A percentile compares a stretch with the other conserved stretches of the same genome.
These are phyloP conservation scores for Helianthus annuus DNA, from an alignment of 129 eudicot species.

Conservation along the genomic window DNA sequence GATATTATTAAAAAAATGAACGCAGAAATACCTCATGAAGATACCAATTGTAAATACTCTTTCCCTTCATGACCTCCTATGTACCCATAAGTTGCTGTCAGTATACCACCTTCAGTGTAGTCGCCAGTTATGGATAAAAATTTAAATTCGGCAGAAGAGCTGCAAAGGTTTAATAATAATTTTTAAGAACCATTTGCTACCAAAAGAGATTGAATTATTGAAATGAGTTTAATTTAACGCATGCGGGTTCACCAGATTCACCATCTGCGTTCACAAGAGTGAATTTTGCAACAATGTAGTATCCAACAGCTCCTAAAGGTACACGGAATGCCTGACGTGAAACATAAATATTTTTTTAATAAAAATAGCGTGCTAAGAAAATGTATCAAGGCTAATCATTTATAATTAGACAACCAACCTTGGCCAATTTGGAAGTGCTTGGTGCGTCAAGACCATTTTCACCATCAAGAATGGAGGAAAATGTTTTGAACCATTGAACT, in stretches of 20 bases:
- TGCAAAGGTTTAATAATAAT: constrained; percentile 38
- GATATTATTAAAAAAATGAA: no score
- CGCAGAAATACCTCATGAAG: constrained; percentile 78
- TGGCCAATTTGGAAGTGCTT: constrained; percentile 92
- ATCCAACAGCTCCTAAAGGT: constrained; percentile 93
- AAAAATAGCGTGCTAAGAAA: constrained; percentile 6
- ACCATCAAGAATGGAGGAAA: constrained; percentile 53
- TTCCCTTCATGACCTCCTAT: constrained; percentile 99
- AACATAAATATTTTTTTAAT: constrained; percentile 8
- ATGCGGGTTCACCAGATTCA: constrained; percentile 90
- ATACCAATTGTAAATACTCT: constrained; percentile 89
- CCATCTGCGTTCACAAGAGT: constrained; percentile 96
- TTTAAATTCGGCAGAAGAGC: constrained; percentile 96
- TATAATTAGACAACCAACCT: constrained; percentile 47
- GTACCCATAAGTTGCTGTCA: constrained; percentile 97
- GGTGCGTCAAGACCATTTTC: constrained; percentile 67
- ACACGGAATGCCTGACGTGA: constrained; percentile 77
- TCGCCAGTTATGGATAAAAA: constrained; percentile 96
- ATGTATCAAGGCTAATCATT: constrained; percentile 6
- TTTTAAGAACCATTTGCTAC: constrained; percentile 16
- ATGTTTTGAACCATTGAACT: constrained; percentile 97
- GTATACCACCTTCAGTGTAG: constrained; percentile 74
- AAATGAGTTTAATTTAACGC: constrained; percentile 14
- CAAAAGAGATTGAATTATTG: constrained; percentile 2
- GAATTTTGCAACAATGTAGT: constrained; percentile 81